A percentile compares a stretch with the other conserved stretches of the same genome.
Conservation (phyloP, 306 rosid genomes). For the Lathyrus sativus region DNA sequence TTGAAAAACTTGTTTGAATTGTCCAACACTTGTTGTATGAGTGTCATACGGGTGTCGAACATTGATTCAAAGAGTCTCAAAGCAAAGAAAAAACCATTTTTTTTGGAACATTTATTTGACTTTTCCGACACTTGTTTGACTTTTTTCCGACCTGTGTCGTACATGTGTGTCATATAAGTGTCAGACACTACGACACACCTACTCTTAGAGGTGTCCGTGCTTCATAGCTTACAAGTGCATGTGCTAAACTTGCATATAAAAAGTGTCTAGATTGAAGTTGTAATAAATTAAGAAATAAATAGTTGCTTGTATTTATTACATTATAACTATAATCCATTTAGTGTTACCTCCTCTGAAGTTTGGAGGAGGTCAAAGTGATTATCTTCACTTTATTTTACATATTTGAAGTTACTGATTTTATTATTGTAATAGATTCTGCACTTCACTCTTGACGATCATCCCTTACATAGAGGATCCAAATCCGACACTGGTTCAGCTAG, state of each 20-base stretch:
- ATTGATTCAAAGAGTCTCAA: too few species aligned
- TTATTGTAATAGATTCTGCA: constrained; percentile 12
- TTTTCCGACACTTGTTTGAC: too few species aligned
- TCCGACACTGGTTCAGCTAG: constrained; percentile 29
- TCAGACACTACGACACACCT: too few species aligned
- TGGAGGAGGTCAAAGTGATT: not conserved
- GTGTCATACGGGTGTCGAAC: too few species aligned
- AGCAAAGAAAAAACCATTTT: too few species aligned
- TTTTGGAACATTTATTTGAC: too few species aligned
- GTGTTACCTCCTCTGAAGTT: constrained; percentile 1
- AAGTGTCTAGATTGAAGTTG: not conserved
- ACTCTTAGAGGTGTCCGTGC: too few species aligned
- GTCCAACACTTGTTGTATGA: too few species aligned
- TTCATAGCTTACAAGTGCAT: not conserved
- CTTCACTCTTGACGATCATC: not conserved
- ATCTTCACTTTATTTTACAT: not conserved
- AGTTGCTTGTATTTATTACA: not conserved
- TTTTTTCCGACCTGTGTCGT: too few species aligned
- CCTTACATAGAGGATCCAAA: not conserved
- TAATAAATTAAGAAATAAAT: not conserved
- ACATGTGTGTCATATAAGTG: too few species aligned
- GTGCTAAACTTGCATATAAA: constrained; percentile 3
- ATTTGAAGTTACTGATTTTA: constrained; percentile 15
- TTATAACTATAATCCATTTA: not conserved
- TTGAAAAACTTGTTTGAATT: too few species aligned